Base-by-base conservation (phyloP, 108 stramenopile species). In the Cyclostephanos invisitatus region DNA sequence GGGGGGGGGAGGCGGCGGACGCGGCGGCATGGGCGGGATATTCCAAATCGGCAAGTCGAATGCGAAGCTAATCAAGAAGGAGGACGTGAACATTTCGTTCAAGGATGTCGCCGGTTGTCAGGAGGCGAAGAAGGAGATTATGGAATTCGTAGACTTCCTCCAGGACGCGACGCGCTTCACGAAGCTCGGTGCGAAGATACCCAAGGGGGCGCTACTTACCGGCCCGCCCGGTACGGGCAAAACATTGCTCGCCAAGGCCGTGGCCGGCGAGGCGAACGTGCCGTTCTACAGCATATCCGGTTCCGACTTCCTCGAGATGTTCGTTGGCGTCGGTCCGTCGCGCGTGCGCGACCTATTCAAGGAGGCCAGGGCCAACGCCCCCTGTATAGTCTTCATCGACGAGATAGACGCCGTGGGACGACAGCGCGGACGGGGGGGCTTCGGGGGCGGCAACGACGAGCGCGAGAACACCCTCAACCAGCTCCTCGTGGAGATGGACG, bases 381-480 rank as follows among this genome's bases (percentile, higher is more conserved):
- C 99, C 2, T 98, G 97, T 81, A 99, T 99, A 75, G 81, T 99
- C 18, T 99, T 99, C 76, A 98, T 99, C 74, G 91, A 98, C 87
- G 97, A 98, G 82, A 98, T 98, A 67, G 99, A 99, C 81, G 98
- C 99, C 28, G 97, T 99, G 10, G 99, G 98, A 20, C 90, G 98
- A 25, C 91, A 96, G 72, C 85, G 98, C 37, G 97, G 97, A 12
- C 74, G 85, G 17, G 97, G 97, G 27, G 92, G 93, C 10, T 77
- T 96, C 25, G 91, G 92, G 25, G 91, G 91, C 15, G 86, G 86
- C 44, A 97, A 97, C 71, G 98, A 98, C 72, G 98, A 98, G 83
- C 85, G 98, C 5, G 99, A 99, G 80, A 97, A 98, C 82, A 99
- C 99, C 12, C 80, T 99, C 47, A 99, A 99, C 78, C 98, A 98